phyloP scores from a whole-genome alignment of 495 filamentous ascomycete species.

The Ramalina intermedia region DNA sequence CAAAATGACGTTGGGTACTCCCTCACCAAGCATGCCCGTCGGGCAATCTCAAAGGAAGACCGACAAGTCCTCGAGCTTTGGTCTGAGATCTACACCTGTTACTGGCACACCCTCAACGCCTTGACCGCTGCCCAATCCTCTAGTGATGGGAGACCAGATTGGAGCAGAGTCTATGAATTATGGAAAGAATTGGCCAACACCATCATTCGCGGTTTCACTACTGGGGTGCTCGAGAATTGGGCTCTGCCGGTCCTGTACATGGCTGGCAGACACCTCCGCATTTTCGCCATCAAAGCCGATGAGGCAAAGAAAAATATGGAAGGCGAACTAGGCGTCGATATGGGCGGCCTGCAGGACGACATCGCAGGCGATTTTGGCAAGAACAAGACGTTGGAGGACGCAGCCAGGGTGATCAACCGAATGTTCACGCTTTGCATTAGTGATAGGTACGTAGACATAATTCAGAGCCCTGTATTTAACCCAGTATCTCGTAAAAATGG shows the following conservation, averaged over 20 bases:
- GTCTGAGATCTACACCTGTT: constrained; percentile 67
- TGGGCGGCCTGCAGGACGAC: constrained; percentile 55
- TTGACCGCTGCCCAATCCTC: constrained; percentile 40
- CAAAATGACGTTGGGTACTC: constrained; percentile 43
- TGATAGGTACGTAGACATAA: constrained; percentile 52
- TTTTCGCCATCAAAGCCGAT: constrained; percentile 83
- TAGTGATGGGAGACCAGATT: constrained; percentile 24
- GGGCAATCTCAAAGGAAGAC: constrained; percentile 31
- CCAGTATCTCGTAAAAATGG: background rate
- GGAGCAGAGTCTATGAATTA: constrained; percentile 60
- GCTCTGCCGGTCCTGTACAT: constrained; percentile 79
- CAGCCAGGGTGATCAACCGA: constrained; percentile 70
- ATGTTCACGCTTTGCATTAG: constrained; percentile 79
- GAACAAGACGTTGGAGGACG: constrained; percentile 74
- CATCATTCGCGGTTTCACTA: constrained; percentile 62
- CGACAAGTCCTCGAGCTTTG: constrained; percentile 57
- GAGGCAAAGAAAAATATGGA: constrained; percentile 34
- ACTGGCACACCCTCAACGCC: constrained; percentile 67
- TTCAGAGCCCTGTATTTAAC: background rate
- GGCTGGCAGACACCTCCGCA: constrained; percentile 64
- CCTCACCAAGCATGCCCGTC: constrained; percentile 38
- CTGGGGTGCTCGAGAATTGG: constrained; percentile 59
- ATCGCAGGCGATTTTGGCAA: constrained; percentile 54
- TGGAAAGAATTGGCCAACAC: constrained; percentile 68
- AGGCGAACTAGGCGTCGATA: constrained; percentile 26